Evolutionary conservation across 148 eudicot species (phyloP), one percentile per base, ranked within the genome.

Genomic region (Hydrangea macrophylla): DNA sequence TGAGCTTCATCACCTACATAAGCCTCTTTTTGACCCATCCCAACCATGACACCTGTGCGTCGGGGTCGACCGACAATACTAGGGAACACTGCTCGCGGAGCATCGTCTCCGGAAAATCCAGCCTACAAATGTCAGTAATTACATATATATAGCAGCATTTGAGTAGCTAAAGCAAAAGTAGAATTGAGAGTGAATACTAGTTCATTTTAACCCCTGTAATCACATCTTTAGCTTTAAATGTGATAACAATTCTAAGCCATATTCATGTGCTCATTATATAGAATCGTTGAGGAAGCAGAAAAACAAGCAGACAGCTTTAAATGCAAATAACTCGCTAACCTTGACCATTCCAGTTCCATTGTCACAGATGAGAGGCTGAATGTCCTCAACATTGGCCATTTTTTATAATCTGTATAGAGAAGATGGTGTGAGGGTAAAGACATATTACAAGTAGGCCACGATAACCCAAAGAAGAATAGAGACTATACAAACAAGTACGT

Each of bases 341-440:
- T 70, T 70, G 60, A 70, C 74, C 74, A 70, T 70, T 62, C 74
- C 74, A 53, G 74, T 70, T 70, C 74, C 74, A 70, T 70, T 70
- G 67, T 70, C 74, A 62, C 74, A 70, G 22, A 70, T 60, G 27
- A 70, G 74, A 33, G 74, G 74, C 67, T 70, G 74, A 70, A 70
- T 70, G 15, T 70, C 74, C 60, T 70, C 74, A 59, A 44, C 58
- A 24, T 70, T 67, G 20, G 74, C 74, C 74, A 70, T 70, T 6
- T 61, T 13, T 62, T 70, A 53, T 61, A 61, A 70, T 60, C 74
- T 23, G 8, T 17, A 61, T 5, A 53, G 4, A 37, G 30, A 53
- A 37, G 18, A 48, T 35, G 18, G 9, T 60, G 28, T 54, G 22
- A 62, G 68, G 32, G 22, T 44, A 40, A 26, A 63, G 17, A 11